Evolutionary conservation across 208 protist species (phyloP), one percentile per base, ranked within the genome.

Genomic region (Strigomonas galati): DNA sequence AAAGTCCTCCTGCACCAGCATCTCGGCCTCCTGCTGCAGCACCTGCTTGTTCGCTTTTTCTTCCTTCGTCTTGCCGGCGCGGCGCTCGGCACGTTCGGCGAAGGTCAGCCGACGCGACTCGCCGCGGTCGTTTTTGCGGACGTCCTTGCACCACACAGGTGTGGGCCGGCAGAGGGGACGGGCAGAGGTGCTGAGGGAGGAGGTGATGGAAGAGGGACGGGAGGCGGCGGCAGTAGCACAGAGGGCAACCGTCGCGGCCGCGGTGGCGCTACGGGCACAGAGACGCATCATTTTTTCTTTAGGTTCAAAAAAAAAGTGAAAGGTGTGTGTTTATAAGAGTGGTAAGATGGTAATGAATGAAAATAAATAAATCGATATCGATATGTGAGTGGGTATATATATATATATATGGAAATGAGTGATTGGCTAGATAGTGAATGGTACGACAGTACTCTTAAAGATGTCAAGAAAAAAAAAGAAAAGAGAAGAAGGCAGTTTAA

Each of bases 41-140:
- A 87, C 76, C 76, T 95, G 81, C 57, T 79, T 76, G 17, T 49
- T 79, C 51, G 78, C 76, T 32, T 72, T 74, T 63, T 89, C 75
- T 37, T 89, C 85, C 0, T 76, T 72, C 12, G 81, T 82, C 72
- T 88, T 92, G 26, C 86, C 86, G 72, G 69, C 80, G 37, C 85
- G 83, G 6, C 89, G 83, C 69, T 92, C 85, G 23, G 89, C 76
- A 0, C 89, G 78, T 64, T 95, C 85, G 23, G 87, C 85, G 63
- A 95, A 95, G n/a, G 89, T 87, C 26, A 95, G 72, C 14, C 89
- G 85, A 0, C 89, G 81, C 0, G 84, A 48, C 14, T 91, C 84
- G 5, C 89, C 89, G 23, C 84, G 72, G 65, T 95, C 89, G 24
- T 74, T 65, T 30, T 80, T 79, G 27, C 78, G 84, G 19, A 91